Evolutionary conservation across 345 rosid genomes (phyloP), one percentile per base, ranked within the genome.

Genomic region (Zanthoxylum bungeanum): DNA sequence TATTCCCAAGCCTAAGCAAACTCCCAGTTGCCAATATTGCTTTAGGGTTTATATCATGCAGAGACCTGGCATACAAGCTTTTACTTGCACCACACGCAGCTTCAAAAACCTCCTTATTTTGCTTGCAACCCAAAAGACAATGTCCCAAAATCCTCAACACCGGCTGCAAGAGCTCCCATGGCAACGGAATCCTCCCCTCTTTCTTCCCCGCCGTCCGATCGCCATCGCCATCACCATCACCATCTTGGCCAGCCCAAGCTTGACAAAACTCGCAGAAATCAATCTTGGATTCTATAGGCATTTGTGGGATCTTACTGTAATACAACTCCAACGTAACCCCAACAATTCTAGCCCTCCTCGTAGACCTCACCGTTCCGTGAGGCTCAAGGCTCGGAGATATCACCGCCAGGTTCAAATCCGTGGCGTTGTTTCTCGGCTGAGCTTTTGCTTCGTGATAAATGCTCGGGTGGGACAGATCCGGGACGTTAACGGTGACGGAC

Each of bases 81-180:
- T 79, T 74, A 5, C 86, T 82, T 0, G 97, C 97, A 21, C 52
- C 56, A 21, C 64, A 69, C 22, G 95, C 91, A 5, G 83, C 83
- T 3, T 76, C 84, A 2, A 64, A 64, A 52, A 90, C 37, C 42
- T 82, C 73, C 59, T 59, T 66, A 10, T 87, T 86, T 44, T 72
- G 50, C 27, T 72, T 53, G 0, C 78, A 73, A 17, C 90, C 97
- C 55, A 94, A 10, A 4, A 94, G 71, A 49, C 97, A 94, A 56
- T 92, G 92, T 11, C 95, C 94, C 36, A 90, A 37, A 12, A 92
- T 89, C 78, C 97, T 87, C 84, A 92, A 22, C 22, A 80, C 70
- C 0, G 97, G 98, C 9, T 94, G 98, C 77, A 92, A 46, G 11
- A 92, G 82, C 49, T 91, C 98, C 97, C 97, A 93, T 44, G 88